Evolutionary conservation across 805 yeast species (phyloP), one percentile per base, ranked within the genome.

Genomic region (Sugiyamaella valdiviana): DNA sequence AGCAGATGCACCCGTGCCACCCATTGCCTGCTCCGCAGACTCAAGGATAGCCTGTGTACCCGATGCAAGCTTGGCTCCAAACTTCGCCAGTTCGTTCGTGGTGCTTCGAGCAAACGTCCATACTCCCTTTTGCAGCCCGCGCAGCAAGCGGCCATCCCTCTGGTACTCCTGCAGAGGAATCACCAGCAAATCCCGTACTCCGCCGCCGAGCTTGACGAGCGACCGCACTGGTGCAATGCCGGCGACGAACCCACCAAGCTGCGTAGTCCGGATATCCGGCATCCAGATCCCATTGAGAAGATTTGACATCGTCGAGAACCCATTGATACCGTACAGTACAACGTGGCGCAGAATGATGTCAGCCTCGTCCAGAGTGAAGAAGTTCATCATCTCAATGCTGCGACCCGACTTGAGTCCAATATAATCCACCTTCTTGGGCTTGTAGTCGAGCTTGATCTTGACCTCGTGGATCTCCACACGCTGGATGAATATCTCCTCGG

Each of bases 281-380:
- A 82, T 77, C 96, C 97, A 93, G 6, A 77, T 70, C n/a, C 75
- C 78, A 49, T 80, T 80, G 36, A 93, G 69, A 14, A 74, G 62
- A 12, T 61, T 59, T 6, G 79, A 76, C 12, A 93, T 61, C 29
- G 76, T 75, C 0, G 82, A 76, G 57, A 84, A 78, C 0, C 98
- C 97, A 15, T 80, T 71, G 0, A 88, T 65, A 0, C 98, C 99
- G 65, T 84, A 80, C 2, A 90, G 60, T 1, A 75, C 75, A 1
- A 82, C 75, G 15, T 77, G 75, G 51, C 78, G 77, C 52, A 93
- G 67, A 0, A 74, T 71, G 61, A 93, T 76, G 36, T 77, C 80
- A 0, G 97, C 85, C 36, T 89, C 97, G 59, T 91, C 96, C 36
- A 93, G 72, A 6, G 83, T 82, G 65, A 93, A 90, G 53, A 93